These are phyloP conservation scores for Smallanthus sonchifolius DNA, from an alignment of 129 eudicot genomes.

Conservation along the genomic window DNA sequence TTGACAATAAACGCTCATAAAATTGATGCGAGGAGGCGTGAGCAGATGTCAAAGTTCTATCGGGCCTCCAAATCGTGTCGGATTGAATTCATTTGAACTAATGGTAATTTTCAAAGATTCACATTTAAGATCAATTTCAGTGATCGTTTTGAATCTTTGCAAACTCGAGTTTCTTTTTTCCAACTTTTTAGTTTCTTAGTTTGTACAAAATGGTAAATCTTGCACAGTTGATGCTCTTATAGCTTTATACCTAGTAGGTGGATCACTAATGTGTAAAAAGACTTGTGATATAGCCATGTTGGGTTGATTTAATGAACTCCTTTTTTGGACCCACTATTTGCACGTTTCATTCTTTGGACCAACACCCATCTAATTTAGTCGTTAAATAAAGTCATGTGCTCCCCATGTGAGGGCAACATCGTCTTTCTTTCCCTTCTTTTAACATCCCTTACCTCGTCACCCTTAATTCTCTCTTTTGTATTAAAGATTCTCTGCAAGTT, in stretches of 20 bases:
- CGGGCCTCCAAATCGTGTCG: constrained; percentile 10
- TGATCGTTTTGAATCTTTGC: neutral
- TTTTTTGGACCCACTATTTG: neutral
- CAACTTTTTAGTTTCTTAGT: neutral
- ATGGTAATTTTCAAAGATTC: neutral
- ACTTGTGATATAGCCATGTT: neutral
- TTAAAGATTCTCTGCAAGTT: no score
- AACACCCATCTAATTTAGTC: no score
- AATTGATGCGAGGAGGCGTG: neutral
- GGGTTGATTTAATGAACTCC: neutral
- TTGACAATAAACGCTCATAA: constrained; percentile 1
- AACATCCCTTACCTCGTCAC: no score
- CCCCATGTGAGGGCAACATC: no score
- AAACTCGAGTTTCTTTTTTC: no score
- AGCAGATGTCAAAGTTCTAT: constrained; percentile 4
- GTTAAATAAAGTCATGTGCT: no score
- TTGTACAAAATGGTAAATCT: neutral
- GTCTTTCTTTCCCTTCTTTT: no score
- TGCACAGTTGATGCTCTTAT: neutral
- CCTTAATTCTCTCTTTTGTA: no score
- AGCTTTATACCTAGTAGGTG: neutral
- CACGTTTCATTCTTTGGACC: no score
- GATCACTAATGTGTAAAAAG: neutral
- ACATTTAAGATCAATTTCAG: neutral
- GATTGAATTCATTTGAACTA: constrained; percentile 16